These are phyloP conservation scores for Neofusicoccum cordaticola DNA, from an alignment of 2,329 filamentous ascomycete species.

Conservation along the genomic window DNA sequence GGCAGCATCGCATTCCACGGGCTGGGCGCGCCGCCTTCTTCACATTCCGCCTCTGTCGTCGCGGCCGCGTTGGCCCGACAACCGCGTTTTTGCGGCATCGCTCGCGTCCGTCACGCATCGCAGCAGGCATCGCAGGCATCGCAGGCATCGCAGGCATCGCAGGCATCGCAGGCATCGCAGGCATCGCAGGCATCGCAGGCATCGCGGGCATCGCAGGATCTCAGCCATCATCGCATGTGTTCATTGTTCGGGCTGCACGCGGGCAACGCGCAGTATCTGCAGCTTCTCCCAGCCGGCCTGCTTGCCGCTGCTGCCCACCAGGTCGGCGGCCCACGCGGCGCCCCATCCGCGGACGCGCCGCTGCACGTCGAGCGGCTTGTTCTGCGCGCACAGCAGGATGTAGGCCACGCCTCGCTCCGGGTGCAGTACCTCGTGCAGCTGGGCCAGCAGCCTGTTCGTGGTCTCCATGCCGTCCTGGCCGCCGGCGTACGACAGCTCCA, in stretches of 20 bases:
- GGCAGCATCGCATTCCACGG: neutral
- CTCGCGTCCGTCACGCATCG: too few species aligned
- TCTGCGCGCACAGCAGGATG: conserved; percentile 84
- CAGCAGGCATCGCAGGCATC: too few species aligned
- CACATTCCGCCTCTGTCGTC: neutral
- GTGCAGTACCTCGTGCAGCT: conserved; percentile 63
- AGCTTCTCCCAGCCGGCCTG: conserved; percentile 93
- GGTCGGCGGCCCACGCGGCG: conserved; percentile 69
- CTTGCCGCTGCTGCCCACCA: conserved; percentile 78
- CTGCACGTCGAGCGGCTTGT: conserved; percentile 75
- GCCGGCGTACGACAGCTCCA: conserved; percentile 85
- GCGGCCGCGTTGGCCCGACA: neutral
- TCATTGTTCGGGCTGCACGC: conserved; percentile 25
- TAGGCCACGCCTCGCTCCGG: conserved; percentile 75
- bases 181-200: too few species aligned
- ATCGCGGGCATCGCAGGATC: too few species aligned
- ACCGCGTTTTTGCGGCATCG: neutral
- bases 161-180: too few species aligned
- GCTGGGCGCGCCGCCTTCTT: too few species aligned
- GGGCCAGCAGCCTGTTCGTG: conserved; percentile 72
- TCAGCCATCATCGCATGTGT: neutral
- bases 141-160: too few species aligned
- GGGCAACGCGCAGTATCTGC: conserved; percentile 84
- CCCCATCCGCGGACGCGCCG: conserved; percentile 57
- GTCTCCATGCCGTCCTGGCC: conserved; percentile 91